These are phyloP conservation scores for Suillus weaverae DNA, from an alignment of 768 basidiomycete species.

Conservation along the genomic window DNA sequence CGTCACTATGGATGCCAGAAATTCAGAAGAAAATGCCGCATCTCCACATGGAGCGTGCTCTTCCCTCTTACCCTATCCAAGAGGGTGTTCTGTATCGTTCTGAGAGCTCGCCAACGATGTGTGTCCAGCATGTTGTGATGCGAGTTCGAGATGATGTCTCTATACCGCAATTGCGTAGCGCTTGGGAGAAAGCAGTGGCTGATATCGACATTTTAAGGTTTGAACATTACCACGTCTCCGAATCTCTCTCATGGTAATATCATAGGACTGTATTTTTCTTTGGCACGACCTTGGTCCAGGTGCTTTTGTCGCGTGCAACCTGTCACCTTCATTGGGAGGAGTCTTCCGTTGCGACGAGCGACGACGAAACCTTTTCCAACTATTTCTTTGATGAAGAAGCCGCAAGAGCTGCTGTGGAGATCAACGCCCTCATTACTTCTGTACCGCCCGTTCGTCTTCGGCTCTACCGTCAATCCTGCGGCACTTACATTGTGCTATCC, in stretches of 20 bases:
- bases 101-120: constrained; percentile 36
- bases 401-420: constrained; percentile 20
- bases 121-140: constrained; percentile 46
- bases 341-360: constrained; percentile 7
- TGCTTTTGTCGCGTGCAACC: constrained; percentile 21
- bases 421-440: constrained; percentile 22
- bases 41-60: constrained; percentile 20
- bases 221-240: neutral
- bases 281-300: constrained; percentile 27
- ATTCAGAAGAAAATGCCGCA: constrained; percentile 9
- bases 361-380: constrained; percentile 18
- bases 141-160: constrained; percentile 23
- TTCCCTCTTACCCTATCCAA: constrained; percentile 48
- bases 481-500: constrained; percentile 24
- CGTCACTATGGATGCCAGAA: constrained; percentile 18
- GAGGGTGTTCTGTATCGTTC: constrained; percentile 48
- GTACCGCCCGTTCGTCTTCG: constrained; percentile 18
- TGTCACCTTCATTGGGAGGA: constrained; percentile 20
- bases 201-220: constrained; percentile 31
- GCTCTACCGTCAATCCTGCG: constrained; percentile 11
- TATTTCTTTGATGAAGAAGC: constrained; percentile 26
- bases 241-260: neutral
- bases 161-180: constrained; percentile 25
- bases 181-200: constrained; percentile 35
- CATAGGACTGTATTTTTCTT: constrained; percentile 34